Conservation (phyloP, 2,329 filamentous ascomycete species). For the Fusarium temperatum region DNA sequence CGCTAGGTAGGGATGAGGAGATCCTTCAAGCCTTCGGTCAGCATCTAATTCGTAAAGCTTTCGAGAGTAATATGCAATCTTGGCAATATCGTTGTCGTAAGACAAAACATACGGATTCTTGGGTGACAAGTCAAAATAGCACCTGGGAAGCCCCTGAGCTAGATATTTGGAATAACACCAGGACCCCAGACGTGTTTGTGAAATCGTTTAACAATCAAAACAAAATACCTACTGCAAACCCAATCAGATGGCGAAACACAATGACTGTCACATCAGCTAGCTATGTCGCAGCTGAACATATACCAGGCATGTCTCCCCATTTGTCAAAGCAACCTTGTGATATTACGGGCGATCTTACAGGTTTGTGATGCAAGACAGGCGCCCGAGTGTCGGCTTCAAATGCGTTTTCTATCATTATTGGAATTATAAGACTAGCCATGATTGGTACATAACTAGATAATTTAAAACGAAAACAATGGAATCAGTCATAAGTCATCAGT, state of each 20-base stretch:
- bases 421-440: background rate
- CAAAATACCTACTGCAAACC: background rate
- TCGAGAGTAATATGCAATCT: background rate
- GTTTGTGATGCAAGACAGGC: conserved; percentile 18
- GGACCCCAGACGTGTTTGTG: background rate
- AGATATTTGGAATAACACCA: background rate
- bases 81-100: background rate
- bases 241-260: conserved; percentile 16
- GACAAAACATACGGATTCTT: background rate
- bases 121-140: background rate
- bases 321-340: conserved; percentile 25
- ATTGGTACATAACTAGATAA: too few species aligned
- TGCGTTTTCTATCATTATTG: background rate
- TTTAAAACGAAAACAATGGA: background rate
- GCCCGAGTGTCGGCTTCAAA: conserved; percentile 15
- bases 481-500: background rate
- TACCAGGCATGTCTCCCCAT: conserved; percentile 22
- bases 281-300: conserved; percentile 21
- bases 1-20: conserved; percentile 9
- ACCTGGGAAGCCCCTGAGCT: background rate
- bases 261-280: conserved; percentile 20
- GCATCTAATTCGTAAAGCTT: background rate
- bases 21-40: conserved; percentile 24
- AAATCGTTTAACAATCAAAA: conserved; percentile 2
- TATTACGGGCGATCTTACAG: conserved; percentile 23